phyloP scores from a whole-genome alignment of 1,139 yeast genomes.

The Taphrina betulina region DNA sequence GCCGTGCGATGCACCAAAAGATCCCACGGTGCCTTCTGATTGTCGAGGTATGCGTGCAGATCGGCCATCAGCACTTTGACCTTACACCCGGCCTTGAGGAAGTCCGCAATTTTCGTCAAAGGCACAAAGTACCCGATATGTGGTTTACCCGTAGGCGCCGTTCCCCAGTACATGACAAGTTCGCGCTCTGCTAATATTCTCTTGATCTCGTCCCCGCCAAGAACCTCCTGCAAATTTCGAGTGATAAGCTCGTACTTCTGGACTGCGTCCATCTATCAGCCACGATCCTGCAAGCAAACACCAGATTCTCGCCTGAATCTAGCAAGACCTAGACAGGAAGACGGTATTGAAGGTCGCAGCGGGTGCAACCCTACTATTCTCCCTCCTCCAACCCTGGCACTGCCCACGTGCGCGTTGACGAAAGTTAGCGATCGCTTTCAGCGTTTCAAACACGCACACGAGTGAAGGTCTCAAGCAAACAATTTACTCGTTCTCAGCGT shows the following conservation, averaged over 20 bases:
- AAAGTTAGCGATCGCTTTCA: too few species aligned
- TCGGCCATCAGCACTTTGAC: conserved; percentile 94
- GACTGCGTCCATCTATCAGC: conserved; percentile 15
- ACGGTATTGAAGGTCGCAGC: too few species aligned
- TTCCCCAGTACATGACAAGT: conserved; percentile 80
- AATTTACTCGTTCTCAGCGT: too few species aligned
- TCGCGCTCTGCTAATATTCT: conserved; percentile 81
- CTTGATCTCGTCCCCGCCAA: conserved; percentile 84
- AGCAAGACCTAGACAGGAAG: too few species aligned
- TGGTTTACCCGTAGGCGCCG: conserved; percentile 94
- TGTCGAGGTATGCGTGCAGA: conserved; percentile 93
- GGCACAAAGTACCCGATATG: conserved; percentile 97
- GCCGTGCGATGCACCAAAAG: conserved; percentile 83
- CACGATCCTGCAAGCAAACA: too few species aligned
- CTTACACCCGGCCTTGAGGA: conserved; percentile 74
- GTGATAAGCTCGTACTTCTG: conserved; percentile 78
- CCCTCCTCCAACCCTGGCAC: too few species aligned
- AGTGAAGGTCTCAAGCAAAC: too few species aligned
- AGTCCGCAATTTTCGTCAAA: conserved; percentile 93
- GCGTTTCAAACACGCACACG: too few species aligned
- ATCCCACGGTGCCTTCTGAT: conserved; percentile 97
- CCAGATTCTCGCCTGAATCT: too few species aligned
- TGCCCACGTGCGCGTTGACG: too few species aligned
- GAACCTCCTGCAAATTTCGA: conserved; percentile 83
- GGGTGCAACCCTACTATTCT: too few species aligned